These are phyloP conservation scores for Pelargonium nanum DNA, from an alignment of 345 rosid species.

Conservation along the genomic window DNA sequence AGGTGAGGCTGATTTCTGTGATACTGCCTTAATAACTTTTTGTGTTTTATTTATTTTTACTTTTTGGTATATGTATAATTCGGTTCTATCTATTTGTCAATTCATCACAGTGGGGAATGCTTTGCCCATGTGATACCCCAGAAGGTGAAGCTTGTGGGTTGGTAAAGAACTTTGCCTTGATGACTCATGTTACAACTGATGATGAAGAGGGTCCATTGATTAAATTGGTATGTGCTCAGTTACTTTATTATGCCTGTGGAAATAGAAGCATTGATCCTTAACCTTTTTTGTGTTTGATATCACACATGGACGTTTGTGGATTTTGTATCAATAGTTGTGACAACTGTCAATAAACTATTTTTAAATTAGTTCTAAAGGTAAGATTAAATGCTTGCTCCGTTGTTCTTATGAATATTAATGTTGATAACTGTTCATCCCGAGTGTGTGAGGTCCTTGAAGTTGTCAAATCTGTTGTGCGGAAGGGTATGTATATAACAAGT, in stretches of 20 bases:
- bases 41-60: not conserved
- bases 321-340: no score
- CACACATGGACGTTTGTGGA: no score
- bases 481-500: no score
- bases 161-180: conserved; percentile 91
- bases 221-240: conserved; percentile 40
- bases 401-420: no score
- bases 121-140: conserved; percentile 97
- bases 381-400: no score
- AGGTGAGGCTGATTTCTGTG: conserved; percentile 35
- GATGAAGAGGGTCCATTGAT: conserved; percentile 83
- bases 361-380: no score
- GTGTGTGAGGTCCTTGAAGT: no score
- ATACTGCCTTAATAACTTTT: not conserved
- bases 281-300: not conserved
- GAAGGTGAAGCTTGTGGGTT: conserved; percentile 97
- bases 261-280: not conserved
- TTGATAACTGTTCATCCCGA: no score
- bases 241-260: conserved; percentile 6
- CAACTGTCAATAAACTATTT: no score
- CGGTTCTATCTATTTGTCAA: not conserved
- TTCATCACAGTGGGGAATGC: conserved; percentile 86
- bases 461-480: no score
- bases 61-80: not conserved
- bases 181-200: conserved; percentile 98